phyloP scores from a whole-genome alignment of 2,329 filamentous ascomycete genomes.

The Trichoderma koningii region DNA sequence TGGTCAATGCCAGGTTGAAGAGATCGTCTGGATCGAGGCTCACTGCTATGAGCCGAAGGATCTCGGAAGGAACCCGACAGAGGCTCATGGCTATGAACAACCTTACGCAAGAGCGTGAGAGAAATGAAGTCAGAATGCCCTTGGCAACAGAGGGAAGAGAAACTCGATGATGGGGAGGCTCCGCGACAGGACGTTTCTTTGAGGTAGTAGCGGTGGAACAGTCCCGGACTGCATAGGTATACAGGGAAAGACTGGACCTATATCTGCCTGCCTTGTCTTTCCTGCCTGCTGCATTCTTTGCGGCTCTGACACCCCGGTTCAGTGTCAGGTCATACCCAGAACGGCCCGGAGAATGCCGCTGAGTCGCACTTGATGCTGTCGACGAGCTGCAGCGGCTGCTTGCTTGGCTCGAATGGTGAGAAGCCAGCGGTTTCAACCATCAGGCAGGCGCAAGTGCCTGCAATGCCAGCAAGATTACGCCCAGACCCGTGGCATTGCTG shows the following conservation, averaged over 20 bases:
- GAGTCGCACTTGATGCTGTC: too few species aligned
- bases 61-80: slow-evolving; percentile 59
- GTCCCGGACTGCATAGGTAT: not conserved
- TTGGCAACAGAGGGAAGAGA: not conserved
- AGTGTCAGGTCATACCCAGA: too few species aligned
- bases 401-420: too few species aligned
- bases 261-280: not conserved
- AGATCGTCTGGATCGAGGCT: slow-evolving; percentile 60
- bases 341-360: too few species aligned
- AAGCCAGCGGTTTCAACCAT: too few species aligned
- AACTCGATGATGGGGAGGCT: not conserved
- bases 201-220: not conserved
- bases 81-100: slow-evolving; percentile 36
- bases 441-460: too few species aligned
- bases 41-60: slow-evolving; percentile 60
- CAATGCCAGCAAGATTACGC: too few species aligned
- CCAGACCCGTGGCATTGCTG: too few species aligned
- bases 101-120: not conserved
- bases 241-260: not conserved
- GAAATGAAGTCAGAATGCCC: not conserved
- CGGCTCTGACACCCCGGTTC: not conserved
- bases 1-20: slow-evolving; percentile 56
- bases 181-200: not conserved
- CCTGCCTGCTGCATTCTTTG: not conserved
- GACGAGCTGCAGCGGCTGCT: too few species aligned